Evolutionary conservation across 306 rosid species (phyloP), one percentile per base, ranked within the genome.

Genomic region (Sindora glabra): DNA sequence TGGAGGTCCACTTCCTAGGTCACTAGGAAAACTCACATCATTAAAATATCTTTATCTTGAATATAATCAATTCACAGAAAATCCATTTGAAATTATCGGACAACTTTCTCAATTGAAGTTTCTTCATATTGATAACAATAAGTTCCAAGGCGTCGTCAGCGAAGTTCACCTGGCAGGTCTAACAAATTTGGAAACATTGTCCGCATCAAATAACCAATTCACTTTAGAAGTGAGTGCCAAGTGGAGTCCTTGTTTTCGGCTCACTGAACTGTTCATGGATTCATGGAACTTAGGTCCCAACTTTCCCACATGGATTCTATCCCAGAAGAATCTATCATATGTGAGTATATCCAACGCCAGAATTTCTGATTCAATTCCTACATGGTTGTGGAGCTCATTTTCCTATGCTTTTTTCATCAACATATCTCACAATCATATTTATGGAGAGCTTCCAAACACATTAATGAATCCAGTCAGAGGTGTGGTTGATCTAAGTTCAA

Each of bases 301-400:
- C 10, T 68, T 68, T 56, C 74, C 79, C 0, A 3, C 12, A 5
- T 68, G 79, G 79, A 17, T 67, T 47, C 65, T 18, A 10, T 52
- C 25, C 0, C 55, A 54, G 16, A 55, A 47, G 36, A 0, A 21
- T 30, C 68, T 68, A 5, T 0, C 0, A 1, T 0, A 0, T 1
- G 42, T 68, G 53, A 25, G 13, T 4, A 3, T 74, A 1, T 57
- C 68, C 14, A 10, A 55, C 16, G 25, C 57, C 0, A 6, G 10
- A 2, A 25, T 65, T 24, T 17, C 1, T 17, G 21, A 42, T 9
- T 38, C 11, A 10, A 3, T 64, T 26, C 73, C 65, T 0, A 1
- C 17, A 37, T 46, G 25, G 62, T 54, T 74, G 52, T 37, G 62
- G 69, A n/a, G 8, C 15, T 0, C 25, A 12, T 29, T 6, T 5